Conservation (phyloP, 495 filamentous ascomycete species). For the Cercophora newfieldiana region DNA sequence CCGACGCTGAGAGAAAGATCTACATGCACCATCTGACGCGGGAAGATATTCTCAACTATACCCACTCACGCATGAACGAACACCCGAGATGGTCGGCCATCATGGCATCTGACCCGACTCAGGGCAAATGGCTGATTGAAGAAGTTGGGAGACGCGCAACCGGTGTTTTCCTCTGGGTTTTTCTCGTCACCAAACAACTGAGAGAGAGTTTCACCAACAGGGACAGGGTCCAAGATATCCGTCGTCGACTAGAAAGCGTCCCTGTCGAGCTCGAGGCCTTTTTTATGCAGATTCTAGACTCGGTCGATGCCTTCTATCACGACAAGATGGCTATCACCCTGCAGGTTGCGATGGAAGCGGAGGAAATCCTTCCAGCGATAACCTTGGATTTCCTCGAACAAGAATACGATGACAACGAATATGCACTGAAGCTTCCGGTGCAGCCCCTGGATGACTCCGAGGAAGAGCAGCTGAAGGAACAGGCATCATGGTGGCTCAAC, state of each 20-base stretch:
- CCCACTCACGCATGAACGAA: background rate
- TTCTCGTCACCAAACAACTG: slow-evolving; percentile 35
- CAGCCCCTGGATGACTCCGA: background rate
- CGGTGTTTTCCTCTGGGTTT: slow-evolving; percentile 48
- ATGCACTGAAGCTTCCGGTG: background rate
- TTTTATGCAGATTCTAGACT: slow-evolving; percentile 28
- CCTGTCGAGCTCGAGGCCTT: slow-evolving; percentile 31
- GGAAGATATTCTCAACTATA: slow-evolving; percentile 29
- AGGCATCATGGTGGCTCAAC: background rate
- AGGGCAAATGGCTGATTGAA: slow-evolving; percentile 9
- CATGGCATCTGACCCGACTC: background rate
- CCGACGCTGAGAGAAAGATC: slow-evolving; percentile 7
- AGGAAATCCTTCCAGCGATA: background rate
- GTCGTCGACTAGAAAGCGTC: slow-evolving; percentile 24
- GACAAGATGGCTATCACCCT: background rate
- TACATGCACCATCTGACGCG: slow-evolving; percentile 28
- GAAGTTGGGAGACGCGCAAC: slow-evolving; percentile 30
- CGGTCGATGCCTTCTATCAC: slow-evolving; percentile 21
- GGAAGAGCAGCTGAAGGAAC: background rate
- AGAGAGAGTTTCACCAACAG: slow-evolving; percentile 32
- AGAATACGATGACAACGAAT: background rate
- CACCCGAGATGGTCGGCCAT: background rate
- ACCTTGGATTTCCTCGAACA: background rate
- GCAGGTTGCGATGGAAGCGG: background rate
- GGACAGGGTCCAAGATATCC: slow-evolving; percentile 31